These are phyloP conservation scores for Glutinoglossum americanum DNA, from an alignment of 495 filamentous ascomycete genomes.

Conservation along the genomic window DNA sequence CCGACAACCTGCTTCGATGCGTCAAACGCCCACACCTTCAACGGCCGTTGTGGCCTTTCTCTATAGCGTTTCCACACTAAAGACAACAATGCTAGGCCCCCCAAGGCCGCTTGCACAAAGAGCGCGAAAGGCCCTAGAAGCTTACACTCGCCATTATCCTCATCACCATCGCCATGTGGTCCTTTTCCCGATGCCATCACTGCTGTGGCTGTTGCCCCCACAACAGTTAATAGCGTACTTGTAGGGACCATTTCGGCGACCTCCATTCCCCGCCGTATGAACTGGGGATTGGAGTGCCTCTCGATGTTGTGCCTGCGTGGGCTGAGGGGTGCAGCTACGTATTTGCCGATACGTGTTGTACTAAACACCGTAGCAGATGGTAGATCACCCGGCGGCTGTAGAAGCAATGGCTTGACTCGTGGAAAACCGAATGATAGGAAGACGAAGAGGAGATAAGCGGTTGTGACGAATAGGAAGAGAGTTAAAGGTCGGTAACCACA, in stretches of 20 bases:
- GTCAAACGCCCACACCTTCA: slow-evolving; percentile 94
- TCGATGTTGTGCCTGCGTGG: not conserved
- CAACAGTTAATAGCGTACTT: slow-evolving; percentile 11
- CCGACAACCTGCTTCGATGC: slow-evolving; percentile 96
- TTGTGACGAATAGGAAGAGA: too few relatives aligned
- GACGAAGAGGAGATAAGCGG: not conserved
- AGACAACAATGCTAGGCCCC: slow-evolving; percentile 56
- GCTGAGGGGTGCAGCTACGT: not conserved
- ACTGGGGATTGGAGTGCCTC: not conserved
- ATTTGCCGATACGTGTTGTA: not conserved
- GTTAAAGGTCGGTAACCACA: too few relatives aligned
- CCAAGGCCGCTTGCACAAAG: slow-evolving; percentile 73
- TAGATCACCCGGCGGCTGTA: too few relatives aligned
- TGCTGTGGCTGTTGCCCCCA: slow-evolving; percentile 14
- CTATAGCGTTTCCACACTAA: slow-evolving; percentile 86
- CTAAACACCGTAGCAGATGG: too few relatives aligned
- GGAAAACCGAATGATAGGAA: not conserved
- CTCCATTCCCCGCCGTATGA: not conserved
- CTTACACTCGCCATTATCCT: slow-evolving; percentile 47
- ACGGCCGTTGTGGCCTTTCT: slow-evolving; percentile 72
- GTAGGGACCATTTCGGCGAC: slow-evolving; percentile 4
- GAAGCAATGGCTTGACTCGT: too few relatives aligned
- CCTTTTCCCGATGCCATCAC: slow-evolving; percentile 7
- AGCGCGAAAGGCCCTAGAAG: slow-evolving; percentile 75
- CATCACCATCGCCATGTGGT: slow-evolving; percentile 12